phyloP scores from a whole-genome alignment of 345 rosid species.

The Salix caprea region DNA sequence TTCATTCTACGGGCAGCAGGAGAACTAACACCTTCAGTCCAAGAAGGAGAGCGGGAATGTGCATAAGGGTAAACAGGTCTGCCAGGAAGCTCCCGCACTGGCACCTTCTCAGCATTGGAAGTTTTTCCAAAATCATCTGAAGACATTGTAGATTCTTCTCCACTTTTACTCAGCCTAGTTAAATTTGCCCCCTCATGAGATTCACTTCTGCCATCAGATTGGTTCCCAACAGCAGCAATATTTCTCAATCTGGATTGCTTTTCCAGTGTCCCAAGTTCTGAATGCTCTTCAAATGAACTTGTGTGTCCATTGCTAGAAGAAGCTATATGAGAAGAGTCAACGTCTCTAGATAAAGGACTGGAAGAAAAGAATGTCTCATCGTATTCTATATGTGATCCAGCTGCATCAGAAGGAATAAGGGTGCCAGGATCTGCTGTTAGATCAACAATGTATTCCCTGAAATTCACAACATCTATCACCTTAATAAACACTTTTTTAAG shows the following conservation, averaged over 20 bases:
- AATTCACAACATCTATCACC: slow-evolving; percentile 31
- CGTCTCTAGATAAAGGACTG: slow-evolving; percentile 60
- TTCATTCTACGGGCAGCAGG: slow-evolving; percentile 84
- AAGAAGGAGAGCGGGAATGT: slow-evolving; percentile 82
- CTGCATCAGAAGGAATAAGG: slow-evolving; percentile 85
- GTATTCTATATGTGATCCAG: slow-evolving; percentile 58
- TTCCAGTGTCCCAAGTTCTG: slow-evolving; percentile 49
- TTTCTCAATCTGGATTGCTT: slow-evolving; percentile 43
- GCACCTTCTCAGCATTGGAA: slow-evolving; percentile 29
- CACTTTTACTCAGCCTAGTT: slow-evolving; percentile 20
- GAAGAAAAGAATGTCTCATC: slow-evolving; percentile 60
- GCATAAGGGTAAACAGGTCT: slow-evolving; percentile 48
- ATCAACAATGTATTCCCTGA: slow-evolving; percentile 97
- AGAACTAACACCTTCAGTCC: slow-evolving; percentile 95
- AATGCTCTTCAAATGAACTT: slow-evolving; percentile 60
- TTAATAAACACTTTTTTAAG: slow-evolving; percentile 10
- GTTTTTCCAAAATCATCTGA: slow-evolving; percentile 26
- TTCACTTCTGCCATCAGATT: slow-evolving; percentile 41
- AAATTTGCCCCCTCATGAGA: slow-evolving; percentile 23
- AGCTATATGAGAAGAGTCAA: slow-evolving; percentile 55
- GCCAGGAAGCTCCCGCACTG: slow-evolving; percentile 30
- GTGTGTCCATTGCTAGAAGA: slow-evolving; percentile 65
- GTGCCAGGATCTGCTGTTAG: slow-evolving; percentile 96
- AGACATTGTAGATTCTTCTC: slow-evolving; percentile 36
- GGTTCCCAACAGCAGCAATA: slow-evolving; percentile 30